A percentile compares a stretch with the other conserved stretches of the same genome.
phyloP scores from a whole-genome alignment of 495 filamentous ascomycete genomes.

The Xylaria nigripes region DNA sequence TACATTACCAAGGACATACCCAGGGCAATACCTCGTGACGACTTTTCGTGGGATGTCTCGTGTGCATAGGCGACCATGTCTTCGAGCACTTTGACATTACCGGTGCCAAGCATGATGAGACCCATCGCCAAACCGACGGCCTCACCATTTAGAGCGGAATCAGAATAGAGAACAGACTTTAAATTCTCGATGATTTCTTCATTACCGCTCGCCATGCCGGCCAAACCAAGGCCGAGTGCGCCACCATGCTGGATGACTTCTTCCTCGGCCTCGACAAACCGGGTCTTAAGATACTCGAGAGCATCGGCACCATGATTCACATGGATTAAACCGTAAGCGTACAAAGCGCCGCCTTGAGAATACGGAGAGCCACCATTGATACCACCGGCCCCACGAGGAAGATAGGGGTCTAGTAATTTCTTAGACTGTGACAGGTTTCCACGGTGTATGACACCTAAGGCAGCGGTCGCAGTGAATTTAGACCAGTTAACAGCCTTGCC shows the following conservation, averaged over 20 bases:
- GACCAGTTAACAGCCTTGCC: constrained; percentile 99
- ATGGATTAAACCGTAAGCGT: constrained; percentile 93
- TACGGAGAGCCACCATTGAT: constrained; percentile 71
- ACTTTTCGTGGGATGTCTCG: constrained; percentile 98
- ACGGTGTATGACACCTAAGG: constrained; percentile 90
- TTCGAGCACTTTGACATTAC: constrained; percentile 80
- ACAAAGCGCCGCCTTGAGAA: constrained; percentile 92
- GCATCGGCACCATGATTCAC: constrained; percentile 95
- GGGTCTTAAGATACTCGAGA: constrained; percentile 74
- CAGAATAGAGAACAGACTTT: constrained; percentile 74
- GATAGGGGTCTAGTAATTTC: constrained; percentile 89
- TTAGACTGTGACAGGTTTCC: constrained; percentile 89
- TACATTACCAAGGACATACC: constrained; percentile 99
- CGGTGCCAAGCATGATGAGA: constrained; percentile 93
- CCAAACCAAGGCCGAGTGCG: constrained; percentile 89
- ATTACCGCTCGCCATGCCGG: constrained; percentile 92
- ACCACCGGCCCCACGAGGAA: constrained; percentile 65
- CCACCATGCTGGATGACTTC: constrained; percentile 97
- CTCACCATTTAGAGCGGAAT: constrained; percentile 94
- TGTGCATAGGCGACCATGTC: constrained; percentile 97
- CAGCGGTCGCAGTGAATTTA: constrained; percentile 97
- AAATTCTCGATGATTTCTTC: constrained; percentile 87
- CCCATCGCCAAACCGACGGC: constrained; percentile 94
- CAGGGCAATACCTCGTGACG: constrained; percentile 86
- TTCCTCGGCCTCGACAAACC: constrained; percentile 79